phyloP scores from a whole-genome alignment of 371 early-diverging fungal genomes.

The Nematocida displodere region DNA sequence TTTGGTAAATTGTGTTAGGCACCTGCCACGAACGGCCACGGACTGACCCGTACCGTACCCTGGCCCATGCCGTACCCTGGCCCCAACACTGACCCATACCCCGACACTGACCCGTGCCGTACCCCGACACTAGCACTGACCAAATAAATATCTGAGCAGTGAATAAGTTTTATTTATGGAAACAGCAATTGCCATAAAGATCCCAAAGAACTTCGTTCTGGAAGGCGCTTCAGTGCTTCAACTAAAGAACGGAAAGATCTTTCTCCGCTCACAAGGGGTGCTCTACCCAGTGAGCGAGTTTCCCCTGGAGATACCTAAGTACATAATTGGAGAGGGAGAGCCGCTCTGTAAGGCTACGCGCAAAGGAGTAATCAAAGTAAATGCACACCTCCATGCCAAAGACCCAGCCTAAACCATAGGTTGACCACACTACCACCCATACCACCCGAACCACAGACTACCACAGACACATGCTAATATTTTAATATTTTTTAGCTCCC shows the following conservation, averaged over 20 bases:
- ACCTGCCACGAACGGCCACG: too few relatives aligned
- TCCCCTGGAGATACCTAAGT: constrained; percentile 34
- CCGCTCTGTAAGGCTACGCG: neutral
- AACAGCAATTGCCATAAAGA: constrained; percentile 27
- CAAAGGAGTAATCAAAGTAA: constrained; percentile 22
- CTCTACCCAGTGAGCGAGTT: neutral
- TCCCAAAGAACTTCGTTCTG: constrained; percentile 14
- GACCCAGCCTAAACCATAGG: neutral
- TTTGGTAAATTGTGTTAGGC: too few relatives aligned
- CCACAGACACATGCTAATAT: neutral
- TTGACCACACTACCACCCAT: neutral
- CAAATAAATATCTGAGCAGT: too few relatives aligned
- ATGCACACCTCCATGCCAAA: neutral
- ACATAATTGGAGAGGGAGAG: constrained; percentile 29
- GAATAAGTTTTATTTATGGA: too few relatives aligned
- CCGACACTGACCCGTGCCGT: too few relatives aligned
- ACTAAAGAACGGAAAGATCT: constrained; percentile 7
- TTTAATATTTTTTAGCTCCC: constrained; percentile 43
- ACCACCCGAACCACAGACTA: neutral
- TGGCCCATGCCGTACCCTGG: too few relatives aligned
- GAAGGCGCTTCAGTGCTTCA: neutral
- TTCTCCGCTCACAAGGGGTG: neutral
- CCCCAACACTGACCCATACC: too few relatives aligned
- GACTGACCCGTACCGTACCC: too few relatives aligned
- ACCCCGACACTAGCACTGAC: too few relatives aligned